phyloP scores from a whole-genome alignment of 1,284 basidiomycete genomes.

The Leucoagaricus sp. region DNA sequence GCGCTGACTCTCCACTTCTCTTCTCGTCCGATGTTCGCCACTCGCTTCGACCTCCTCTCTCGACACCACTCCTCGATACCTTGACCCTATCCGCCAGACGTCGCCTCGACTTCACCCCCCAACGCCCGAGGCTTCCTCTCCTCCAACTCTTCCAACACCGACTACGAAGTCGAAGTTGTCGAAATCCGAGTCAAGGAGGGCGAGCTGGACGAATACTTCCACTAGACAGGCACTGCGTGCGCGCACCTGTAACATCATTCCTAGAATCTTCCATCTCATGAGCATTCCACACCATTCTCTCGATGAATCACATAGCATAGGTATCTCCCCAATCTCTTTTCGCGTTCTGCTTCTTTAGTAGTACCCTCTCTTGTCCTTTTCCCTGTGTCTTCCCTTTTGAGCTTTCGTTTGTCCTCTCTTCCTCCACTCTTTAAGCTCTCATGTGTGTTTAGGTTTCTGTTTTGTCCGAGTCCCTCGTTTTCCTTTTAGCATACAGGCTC shows the following conservation, averaged over 20 bases:
- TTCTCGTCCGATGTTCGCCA: background rate
- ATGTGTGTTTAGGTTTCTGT: background rate
- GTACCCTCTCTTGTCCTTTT: background rate
- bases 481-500: background rate
- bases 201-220: slow-evolving; percentile 73
- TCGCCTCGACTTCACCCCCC: slow-evolving; percentile 79
- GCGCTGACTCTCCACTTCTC: background rate
- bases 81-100: slow-evolving; percentile 44
- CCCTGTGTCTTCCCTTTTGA: background rate
- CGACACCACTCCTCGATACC: background rate
- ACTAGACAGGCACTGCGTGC: slow-evolving; percentile 38
- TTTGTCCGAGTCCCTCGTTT: background rate
- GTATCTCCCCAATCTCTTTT: background rate
- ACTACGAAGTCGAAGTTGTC: slow-evolving; percentile 79
- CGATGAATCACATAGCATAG: background rate
- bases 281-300: background rate
- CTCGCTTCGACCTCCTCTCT: background rate
- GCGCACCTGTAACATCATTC: background rate
- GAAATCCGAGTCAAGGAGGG: slow-evolving; percentile 80
- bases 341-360: too few relatives aligned
- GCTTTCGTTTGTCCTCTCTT: background rate
- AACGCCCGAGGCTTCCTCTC: slow-evolving; percentile 65
- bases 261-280: background rate
- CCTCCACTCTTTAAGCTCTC: background rate
- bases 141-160: slow-evolving; percentile 67